A percentile compares a stretch with the other conserved stretches of the same genome.
Conservation (phyloP, 805 yeast species). For the Monosporozyma servazzii region DNA sequence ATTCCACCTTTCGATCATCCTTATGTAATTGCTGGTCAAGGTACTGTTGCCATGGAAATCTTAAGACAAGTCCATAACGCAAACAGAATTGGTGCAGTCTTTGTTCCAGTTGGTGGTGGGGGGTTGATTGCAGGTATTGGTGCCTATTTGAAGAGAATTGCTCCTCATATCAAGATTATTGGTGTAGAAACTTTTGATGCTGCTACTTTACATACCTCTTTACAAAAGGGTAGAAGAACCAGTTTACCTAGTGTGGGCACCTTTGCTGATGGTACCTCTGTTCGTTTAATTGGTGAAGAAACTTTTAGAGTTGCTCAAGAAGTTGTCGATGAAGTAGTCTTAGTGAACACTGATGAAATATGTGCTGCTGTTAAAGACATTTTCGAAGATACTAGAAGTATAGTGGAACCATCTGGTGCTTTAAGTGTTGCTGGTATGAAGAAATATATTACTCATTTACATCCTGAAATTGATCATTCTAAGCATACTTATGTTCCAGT, state of each 20-base stretch:
- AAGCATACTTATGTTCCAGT: constrained; percentile 71
- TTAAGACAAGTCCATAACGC: constrained; percentile 66
- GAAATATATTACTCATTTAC: constrained; percentile 52
- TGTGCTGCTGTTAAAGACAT: constrained; percentile 96
- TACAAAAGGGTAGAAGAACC: constrained; percentile 46
- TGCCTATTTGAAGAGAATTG: constrained; percentile 82
- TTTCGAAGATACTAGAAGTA: constrained; percentile 88
- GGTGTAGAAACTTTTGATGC: constrained; percentile 97
- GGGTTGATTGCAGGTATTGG: constrained; percentile 90
- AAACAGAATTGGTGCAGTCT: constrained; percentile 72
- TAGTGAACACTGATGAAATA: constrained; percentile 84
- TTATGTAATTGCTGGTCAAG: constrained; percentile 97
- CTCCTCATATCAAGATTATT: constrained; percentile 93
- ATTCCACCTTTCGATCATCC: constrained; percentile 99
- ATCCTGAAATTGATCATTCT: constrained; percentile 65
- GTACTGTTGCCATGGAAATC: constrained; percentile 90
- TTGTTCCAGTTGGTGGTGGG: constrained; percentile 95
- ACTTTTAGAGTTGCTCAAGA: constrained; percentile 73
- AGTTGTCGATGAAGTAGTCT: constrained; percentile 80
- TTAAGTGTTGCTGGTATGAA: constrained; percentile 91
- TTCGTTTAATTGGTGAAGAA: constrained; percentile 79
- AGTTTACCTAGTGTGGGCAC: constrained; percentile 72
- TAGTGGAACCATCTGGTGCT: constrained; percentile 97
- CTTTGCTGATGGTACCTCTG: constrained; percentile 99
- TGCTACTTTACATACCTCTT: constrained; percentile 75